Conservation (phyloP, 2,329 filamentous ascomycete species). For the Berkeleyomyces rouxiae region DNA sequence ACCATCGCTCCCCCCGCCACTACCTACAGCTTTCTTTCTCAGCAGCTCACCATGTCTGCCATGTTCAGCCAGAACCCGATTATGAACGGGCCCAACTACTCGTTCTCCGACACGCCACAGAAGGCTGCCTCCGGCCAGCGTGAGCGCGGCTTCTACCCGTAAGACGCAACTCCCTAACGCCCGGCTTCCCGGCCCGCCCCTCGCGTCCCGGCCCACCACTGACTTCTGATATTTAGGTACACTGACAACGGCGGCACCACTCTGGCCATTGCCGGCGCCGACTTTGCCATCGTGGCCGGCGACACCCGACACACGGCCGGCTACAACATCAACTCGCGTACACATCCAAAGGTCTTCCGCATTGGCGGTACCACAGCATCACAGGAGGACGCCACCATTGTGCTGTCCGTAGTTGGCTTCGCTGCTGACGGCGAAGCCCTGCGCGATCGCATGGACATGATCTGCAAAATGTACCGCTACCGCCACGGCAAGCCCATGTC, state of each 20-base stretch:
- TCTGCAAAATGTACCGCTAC: slow-evolving; percentile 98
- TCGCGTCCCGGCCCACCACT: not conserved
- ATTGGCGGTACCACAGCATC: slow-evolving; percentile 82
- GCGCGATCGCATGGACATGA: slow-evolving; percentile 80
- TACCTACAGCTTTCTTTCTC: not conserved
- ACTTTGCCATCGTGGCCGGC: slow-evolving; percentile 93
- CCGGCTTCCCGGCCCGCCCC: not conserved
- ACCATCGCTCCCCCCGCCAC: not conserved
- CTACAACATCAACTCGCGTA: slow-evolving; percentile 98
- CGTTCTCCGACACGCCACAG: slow-evolving; percentile 44
- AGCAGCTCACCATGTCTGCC: slow-evolving; percentile 32
- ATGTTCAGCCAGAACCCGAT: slow-evolving; percentile 56
- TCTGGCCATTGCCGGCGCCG: slow-evolving; percentile 78
- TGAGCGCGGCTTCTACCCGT: slow-evolving; percentile 84
- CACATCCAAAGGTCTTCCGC: slow-evolving; percentile 89
- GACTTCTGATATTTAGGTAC: slow-evolving; percentile 41
- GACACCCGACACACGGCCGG: slow-evolving; percentile 91
- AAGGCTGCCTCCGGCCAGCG: slow-evolving; percentile 33
- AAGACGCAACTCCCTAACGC: slow-evolving; percentile 22
- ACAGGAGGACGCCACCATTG: slow-evolving; percentile 69
- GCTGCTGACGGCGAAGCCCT: slow-evolving; percentile 87
- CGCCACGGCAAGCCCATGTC: slow-evolving; percentile 94
- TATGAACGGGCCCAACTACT: slow-evolving; percentile 54
- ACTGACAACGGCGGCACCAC: slow-evolving; percentile 97
- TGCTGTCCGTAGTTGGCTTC: slow-evolving; percentile 89